Evolutionary conservation across 306 rosid species (phyloP).

Genomic region (Astragalus membranaceus): DNA sequence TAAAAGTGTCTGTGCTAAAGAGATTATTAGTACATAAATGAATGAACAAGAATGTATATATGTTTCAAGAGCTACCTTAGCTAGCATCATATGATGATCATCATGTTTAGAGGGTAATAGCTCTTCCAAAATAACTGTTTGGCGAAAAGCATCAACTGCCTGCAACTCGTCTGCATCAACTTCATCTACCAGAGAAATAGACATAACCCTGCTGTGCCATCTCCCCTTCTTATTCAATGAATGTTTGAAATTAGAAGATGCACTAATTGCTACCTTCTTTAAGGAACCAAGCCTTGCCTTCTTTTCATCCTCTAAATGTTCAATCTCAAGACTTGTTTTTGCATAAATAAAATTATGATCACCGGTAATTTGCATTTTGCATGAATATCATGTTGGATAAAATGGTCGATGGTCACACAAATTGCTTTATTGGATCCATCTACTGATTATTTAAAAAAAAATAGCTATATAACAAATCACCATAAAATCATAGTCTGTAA

Average conservation of each 20-base stretch:
- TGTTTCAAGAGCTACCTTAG: conserved; percentile 47
- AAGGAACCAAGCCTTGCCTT: conserved; percentile 68
- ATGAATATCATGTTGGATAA: too few species aligned
- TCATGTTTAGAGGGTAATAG: conserved; percentile 75
- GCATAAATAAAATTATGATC: background rate
- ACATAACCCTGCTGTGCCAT: conserved; percentile 68
- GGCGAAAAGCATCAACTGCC: conserved; percentile 75
- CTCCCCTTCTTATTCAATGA: conserved; percentile 68
- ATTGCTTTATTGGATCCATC: too few species aligned
- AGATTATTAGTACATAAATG: background rate
- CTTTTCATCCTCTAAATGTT: conserved; percentile 67
- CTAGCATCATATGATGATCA: conserved; percentile 79
- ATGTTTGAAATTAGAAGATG: conserved; percentile 66
- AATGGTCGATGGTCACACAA: too few species aligned
- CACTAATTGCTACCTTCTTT: conserved; percentile 78
- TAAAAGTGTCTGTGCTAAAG: too few species aligned
- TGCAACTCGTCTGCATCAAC: conserved; percentile 67
- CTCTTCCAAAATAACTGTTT: conserved; percentile 71
- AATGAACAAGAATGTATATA: background rate
- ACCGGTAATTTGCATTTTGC: too few species aligned
- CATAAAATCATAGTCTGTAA: too few species aligned
- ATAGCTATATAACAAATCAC: too few species aligned
- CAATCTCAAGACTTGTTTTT: conserved; percentile 40
- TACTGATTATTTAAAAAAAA: too few species aligned
- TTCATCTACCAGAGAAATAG: conserved; percentile 57